Conservation (phyloP, 2,329 filamentous ascomycete species). For the Ceratocystis cacaofunesta region DNA sequence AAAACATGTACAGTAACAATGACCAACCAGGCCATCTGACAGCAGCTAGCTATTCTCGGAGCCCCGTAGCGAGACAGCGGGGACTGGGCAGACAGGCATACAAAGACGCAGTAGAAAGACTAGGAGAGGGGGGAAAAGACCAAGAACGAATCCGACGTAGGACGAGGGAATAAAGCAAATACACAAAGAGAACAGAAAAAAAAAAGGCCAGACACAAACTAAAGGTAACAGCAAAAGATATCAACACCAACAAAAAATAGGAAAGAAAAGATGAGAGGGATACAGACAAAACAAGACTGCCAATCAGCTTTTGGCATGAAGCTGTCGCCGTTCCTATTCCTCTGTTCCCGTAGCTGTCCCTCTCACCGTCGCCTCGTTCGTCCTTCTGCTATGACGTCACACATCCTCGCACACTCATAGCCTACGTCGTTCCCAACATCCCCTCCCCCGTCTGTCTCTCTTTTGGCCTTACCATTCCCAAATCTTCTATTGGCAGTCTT, state of each 20-base stretch:
- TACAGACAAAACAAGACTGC: background rate
- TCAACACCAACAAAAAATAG: slow-evolving; percentile 4
- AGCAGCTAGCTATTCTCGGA: background rate
- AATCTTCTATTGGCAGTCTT: no score
- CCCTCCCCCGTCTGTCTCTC: background rate
- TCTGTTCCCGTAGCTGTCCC: background rate
- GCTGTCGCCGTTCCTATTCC: background rate
- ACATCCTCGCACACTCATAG: background rate
- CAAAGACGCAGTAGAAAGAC: background rate
- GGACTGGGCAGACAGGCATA: no score
- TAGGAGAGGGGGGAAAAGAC: background rate
- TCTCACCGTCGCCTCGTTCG: background rate
- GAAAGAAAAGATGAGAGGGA: background rate
- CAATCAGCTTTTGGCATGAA: background rate
- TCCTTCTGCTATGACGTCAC: background rate
- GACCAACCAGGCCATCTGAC: background rate
- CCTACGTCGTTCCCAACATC: background rate
- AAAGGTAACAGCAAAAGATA: slow-evolving; percentile 7
- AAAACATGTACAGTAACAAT: slow-evolving; percentile 8
- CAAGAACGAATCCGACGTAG: background rate
- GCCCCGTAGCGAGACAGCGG: background rate
- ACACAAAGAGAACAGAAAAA: slow-evolving; percentile 9
- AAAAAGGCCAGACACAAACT: background rate
- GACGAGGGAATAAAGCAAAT: background rate
- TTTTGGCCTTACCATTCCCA: background rate